phyloP scores from a whole-genome alignment of 257 asterid species.

The Ballota nigra region DNA sequence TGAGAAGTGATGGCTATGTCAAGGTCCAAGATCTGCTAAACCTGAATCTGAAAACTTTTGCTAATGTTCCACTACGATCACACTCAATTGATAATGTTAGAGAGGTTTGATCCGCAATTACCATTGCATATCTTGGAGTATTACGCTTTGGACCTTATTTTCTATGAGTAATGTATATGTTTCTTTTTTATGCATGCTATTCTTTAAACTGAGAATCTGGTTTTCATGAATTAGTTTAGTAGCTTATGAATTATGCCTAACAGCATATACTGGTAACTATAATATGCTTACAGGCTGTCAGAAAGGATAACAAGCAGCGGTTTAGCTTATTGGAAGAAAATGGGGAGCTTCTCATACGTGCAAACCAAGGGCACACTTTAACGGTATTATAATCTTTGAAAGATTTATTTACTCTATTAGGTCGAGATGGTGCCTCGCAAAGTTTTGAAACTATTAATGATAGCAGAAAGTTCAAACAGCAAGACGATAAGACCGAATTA shows the following conservation, averaged over 20 bases:
- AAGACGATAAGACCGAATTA: background rate
- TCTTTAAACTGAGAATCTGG: background rate
- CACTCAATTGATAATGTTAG: constrained; percentile 73
- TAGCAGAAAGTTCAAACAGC: background rate
- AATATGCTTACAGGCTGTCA: constrained; percentile 54
- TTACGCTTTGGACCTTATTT: constrained; percentile 9
- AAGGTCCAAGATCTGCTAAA: constrained; percentile 78
- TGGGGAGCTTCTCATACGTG: constrained; percentile 85
- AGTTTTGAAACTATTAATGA: background rate
- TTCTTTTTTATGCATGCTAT: background rate
- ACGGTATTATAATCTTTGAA: constrained; percentile 34
- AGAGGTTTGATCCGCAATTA: constrained; percentile 54
- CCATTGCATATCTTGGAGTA: background rate
- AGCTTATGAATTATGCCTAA: background rate
- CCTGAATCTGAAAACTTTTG: constrained; percentile 75
- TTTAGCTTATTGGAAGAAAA: constrained; percentile 76
- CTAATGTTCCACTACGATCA: constrained; percentile 55
- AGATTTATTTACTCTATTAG: background rate
- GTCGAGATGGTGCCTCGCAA: background rate
- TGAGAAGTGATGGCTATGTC: constrained; percentile 89
- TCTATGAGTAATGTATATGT: background rate
- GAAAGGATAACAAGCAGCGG: constrained; percentile 87
- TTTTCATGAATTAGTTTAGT: background rate
- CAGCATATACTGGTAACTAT: background rate
- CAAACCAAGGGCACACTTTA: constrained; percentile 90